Conservation (phyloP, 192 early-diverging fungal species). For the Backusella morwellensis region DNA sequence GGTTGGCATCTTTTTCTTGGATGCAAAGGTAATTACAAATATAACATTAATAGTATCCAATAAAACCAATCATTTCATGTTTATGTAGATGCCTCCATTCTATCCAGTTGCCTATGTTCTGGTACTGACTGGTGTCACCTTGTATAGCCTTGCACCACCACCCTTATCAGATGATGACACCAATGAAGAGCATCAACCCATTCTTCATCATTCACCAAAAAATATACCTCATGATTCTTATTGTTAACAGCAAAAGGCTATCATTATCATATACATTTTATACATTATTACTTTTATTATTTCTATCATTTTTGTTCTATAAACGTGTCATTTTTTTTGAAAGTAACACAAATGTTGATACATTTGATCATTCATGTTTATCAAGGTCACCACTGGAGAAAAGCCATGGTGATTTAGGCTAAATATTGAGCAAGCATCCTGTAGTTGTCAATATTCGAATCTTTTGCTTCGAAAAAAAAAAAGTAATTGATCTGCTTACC, state of each 20-base stretch:
- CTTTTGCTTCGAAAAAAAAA: too few species aligned
- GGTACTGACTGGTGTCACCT: conserved; percentile 11
- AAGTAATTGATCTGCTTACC: too few species aligned
- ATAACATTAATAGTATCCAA: too few species aligned
- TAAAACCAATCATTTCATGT: not conserved
- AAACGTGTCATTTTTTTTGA: too few species aligned
- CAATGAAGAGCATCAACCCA: not conserved
- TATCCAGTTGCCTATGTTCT: conserved; percentile 31
- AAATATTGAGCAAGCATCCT: too few species aligned
- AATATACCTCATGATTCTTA: not conserved
- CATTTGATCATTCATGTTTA: too few species aligned
- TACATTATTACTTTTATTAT: not conserved
- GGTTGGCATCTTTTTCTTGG: conserved; percentile 21
- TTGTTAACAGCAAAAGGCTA: not conserved
- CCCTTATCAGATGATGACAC: conserved; percentile 1
- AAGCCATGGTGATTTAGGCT: too few species aligned
- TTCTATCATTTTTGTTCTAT: not conserved
- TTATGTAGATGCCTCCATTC: conserved; percentile 23
- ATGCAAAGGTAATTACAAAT: conserved; percentile 14
- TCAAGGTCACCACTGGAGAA: too few species aligned
- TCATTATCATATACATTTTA: not conserved
- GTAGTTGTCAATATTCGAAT: too few species aligned
- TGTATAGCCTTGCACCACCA: conserved; percentile 19
- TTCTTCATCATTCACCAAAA: not conserved
- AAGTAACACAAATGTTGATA: too few species aligned